Conservation (phyloP, 768 basidiomycete genomes). For the Rhodotorula diobovata region DNA sequence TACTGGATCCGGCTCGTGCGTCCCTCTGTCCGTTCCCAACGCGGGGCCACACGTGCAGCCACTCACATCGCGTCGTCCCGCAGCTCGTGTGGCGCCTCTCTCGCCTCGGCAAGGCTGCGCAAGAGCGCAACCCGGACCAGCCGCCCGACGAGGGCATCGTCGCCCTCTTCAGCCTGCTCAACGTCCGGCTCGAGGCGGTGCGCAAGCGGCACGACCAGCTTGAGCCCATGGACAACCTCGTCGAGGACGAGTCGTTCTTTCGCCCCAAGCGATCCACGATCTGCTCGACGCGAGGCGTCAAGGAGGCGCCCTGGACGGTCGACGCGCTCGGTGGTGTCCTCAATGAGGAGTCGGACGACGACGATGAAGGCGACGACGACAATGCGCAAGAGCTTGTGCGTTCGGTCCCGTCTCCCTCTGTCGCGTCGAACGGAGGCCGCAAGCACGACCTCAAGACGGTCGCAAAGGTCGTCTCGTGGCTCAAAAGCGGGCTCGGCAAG, state of each 20-base stretch:
- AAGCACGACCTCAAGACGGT: constrained; percentile 28
- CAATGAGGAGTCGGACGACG: constrained; percentile 30
- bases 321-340: constrained; percentile 32
- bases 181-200: constrained; percentile 49
- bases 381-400: constrained; percentile 25
- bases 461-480: constrained; percentile 39
- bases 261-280: constrained; percentile 41
- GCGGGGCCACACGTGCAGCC: too few relatives aligned
- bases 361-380: background rate
- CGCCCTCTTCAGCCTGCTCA: constrained; percentile 47
- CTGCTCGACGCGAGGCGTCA: constrained; percentile 44
- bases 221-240: constrained; percentile 45
- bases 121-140: constrained; percentile 37
- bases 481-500: constrained; percentile 35
- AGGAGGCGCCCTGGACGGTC: constrained; percentile 40
- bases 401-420: background rate
- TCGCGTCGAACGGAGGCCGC: background rate
- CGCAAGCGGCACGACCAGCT: constrained; percentile 50
- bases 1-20: constrained; percentile 38
- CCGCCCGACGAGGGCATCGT: constrained; percentile 40
- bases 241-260: constrained; percentile 35
- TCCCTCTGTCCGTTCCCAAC: constrained; percentile 10
- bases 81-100: constrained; percentile 51
- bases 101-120: constrained; percentile 44
- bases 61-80: background rate